Evolutionary conservation across 305 asterid genomes (phyloP).

Genomic region (Ilex paraguariensis): DNA sequence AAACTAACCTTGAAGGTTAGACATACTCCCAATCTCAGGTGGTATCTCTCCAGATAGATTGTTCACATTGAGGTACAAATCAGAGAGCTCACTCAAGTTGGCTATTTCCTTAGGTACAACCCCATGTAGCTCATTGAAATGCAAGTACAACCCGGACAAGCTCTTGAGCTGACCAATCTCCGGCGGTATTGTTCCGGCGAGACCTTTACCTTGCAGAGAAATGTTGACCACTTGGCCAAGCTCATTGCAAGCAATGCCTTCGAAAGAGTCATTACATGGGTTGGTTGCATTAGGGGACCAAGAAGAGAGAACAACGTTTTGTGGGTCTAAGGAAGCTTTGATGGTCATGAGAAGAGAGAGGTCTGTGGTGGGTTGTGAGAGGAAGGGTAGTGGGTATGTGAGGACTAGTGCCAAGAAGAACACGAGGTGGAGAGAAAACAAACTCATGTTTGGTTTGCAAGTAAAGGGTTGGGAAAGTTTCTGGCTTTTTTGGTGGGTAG

Average conservation of each 20-base stretch:
- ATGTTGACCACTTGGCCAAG: slow-evolving; percentile 74
- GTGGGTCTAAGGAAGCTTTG: slow-evolving; percentile 78
- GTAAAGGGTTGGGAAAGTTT: slow-evolving; percentile 5
- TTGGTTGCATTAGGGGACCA: slow-evolving; percentile 61
- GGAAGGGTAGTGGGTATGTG: slow-evolving; percentile 13
- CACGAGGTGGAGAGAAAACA: slow-evolving; percentile 24
- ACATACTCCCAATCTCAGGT: slow-evolving; percentile 57
- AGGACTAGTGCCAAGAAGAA: slow-evolving; percentile 21
- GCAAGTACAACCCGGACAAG: slow-evolving; percentile 85
- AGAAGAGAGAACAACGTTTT: slow-evolving; percentile 49
- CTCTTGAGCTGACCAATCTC: slow-evolving; percentile 71
- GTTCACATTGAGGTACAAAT: slow-evolving; percentile 89
- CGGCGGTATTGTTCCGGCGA: slow-evolving; percentile 70
- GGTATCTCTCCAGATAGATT: slow-evolving; percentile 75
- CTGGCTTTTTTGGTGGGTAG: no score
- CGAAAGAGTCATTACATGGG: slow-evolving; percentile 60
- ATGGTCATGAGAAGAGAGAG: slow-evolving; percentile 57
- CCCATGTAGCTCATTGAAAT: slow-evolving; percentile 84
- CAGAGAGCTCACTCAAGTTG: slow-evolving; percentile 62
- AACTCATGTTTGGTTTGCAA: slow-evolving; percentile 35
- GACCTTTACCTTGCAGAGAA: slow-evolving; percentile 85
- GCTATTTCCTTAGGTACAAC: slow-evolving; percentile 76
- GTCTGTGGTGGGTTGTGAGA: slow-evolving; percentile 21
- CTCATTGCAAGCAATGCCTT: slow-evolving; percentile 79
- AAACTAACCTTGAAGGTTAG: slow-evolving; percentile 68